Base-by-base conservation (phyloP, 805 yeast species). In the Scheffersomyces spartinae region DNA sequence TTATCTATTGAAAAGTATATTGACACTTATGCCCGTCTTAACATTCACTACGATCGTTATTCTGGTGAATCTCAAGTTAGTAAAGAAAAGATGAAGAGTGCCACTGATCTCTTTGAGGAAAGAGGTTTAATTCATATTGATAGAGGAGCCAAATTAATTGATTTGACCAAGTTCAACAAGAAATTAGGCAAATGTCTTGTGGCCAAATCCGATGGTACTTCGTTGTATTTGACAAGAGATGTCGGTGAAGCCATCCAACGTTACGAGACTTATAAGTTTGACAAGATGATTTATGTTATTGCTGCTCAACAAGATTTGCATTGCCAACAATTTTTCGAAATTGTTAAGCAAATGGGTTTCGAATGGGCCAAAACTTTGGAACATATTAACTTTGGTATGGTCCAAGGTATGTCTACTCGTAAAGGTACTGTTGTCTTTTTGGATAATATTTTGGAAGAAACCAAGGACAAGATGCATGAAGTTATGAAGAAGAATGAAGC, bases 341-440 rank as follows among this genome's bases (percentile, higher is more conserved):
- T 85, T 39, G 64, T 91, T 48, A 86, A 86, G 43, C 82, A 82
- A 56, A 70, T 88, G 79, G 95, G 83, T 23, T 73, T 67, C 51
- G 77, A 72, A 34, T 91, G 95, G 95, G 86, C 94, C 25, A 61
- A 71, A 36, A 68, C 66, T 31, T 62, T 88, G 41, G 68, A 67
- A 44, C 97, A 88, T 54, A 70, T 91, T 42, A 88, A 80, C 59
- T 91, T 86, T 42, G 99, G 99, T 55, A 80, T 91, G 94, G 98
- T 91, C 26, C 80, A 73, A 47, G 98, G 98, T 42, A 91, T 91
- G 99, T 80, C 94, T 15, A 91, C 98, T 31, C 77, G 99, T 64
- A 82, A 76, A 57, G 99, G 99, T 40, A 91, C 95, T 18, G 99
- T 91, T 35, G 97, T 91, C n/a, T 91, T 91, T 68, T 68, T 91